Evolutionary conservation across 352 stramenopile genomes (phyloP).

Genomic region (Globisporangium paroecandrum): DNA sequence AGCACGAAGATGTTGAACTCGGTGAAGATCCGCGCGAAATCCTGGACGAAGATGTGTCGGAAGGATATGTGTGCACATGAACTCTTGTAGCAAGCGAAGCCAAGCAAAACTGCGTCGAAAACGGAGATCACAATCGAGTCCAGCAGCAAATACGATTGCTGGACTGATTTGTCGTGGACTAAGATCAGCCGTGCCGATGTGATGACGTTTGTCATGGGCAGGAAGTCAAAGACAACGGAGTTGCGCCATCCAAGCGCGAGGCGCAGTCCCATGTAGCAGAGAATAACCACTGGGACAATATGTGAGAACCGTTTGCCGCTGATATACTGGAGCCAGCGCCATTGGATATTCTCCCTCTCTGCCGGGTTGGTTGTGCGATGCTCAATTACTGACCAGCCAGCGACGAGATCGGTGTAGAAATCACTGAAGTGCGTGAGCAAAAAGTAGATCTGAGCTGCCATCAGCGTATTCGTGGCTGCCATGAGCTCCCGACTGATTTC

Average conservation of each 20-base stretch:
- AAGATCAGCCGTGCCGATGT: slow-evolving; percentile 23
- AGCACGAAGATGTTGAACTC: slow-evolving; percentile 46
- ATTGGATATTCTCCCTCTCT: slow-evolving; percentile 2
- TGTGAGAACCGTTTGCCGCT: slow-evolving; percentile 11
- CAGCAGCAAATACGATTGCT: slow-evolving; percentile 13
- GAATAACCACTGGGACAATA: slow-evolving; percentile 13
- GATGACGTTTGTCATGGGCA: slow-evolving; percentile 39
- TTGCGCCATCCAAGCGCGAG: slow-evolving; percentile 25
- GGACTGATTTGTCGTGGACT: slow-evolving; percentile 16
- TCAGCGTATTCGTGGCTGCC: slow-evolving; percentile 24
- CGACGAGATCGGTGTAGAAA: slow-evolving; percentile 23
- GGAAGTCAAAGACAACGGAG: slow-evolving; percentile 36
- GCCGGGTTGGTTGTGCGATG: neutral
- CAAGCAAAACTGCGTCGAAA: slow-evolving; percentile 24
- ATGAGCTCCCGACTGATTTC: slow-evolving; percentile 21
- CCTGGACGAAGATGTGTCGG: slow-evolving; percentile 31
- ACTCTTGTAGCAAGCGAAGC: slow-evolving; percentile 23
- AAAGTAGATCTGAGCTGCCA: slow-evolving; percentile 28
- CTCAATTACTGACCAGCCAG: slow-evolving; percentile 13
- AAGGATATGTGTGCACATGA: slow-evolving; percentile 28
- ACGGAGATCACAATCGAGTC: slow-evolving; percentile 25
- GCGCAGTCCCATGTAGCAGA: slow-evolving; percentile 27
- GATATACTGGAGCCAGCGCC: slow-evolving; percentile 11
- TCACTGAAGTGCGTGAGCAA: slow-evolving; percentile 31
- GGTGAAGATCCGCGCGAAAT: slow-evolving; percentile 38